Conservation (phyloP, 495 filamentous ascomycete species). For the Cairneyella variabilis region DNA sequence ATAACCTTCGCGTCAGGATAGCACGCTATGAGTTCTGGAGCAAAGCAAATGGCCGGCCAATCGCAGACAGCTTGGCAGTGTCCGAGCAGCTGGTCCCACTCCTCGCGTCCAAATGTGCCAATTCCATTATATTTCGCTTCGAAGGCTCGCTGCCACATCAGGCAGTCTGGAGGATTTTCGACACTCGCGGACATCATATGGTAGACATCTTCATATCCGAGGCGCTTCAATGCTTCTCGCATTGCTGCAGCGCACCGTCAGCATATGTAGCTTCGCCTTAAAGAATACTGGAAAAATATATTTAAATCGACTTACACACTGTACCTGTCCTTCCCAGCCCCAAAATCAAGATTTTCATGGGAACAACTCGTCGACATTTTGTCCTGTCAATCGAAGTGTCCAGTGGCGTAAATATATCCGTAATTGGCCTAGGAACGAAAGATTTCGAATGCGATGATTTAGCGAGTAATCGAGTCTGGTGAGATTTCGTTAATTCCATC, state of each 20-base stretch:
- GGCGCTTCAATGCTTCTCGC: constrained; percentile 52
- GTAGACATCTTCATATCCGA: constrained; percentile 60
- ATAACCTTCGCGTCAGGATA: constrained; percentile 70
- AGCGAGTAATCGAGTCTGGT: too few species aligned
- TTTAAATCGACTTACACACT: constrained; percentile 46
- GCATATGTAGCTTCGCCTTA: too few species aligned
- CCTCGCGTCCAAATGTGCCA: constrained; percentile 58
- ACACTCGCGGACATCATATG: constrained; percentile 64
- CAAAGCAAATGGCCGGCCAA: constrained; percentile 62
- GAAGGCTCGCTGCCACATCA: constrained; percentile 63
- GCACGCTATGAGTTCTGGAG: constrained; percentile 61
- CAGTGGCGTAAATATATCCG: constrained; percentile 43
- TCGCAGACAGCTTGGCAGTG: constrained; percentile 60
- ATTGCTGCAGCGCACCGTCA: too few species aligned
- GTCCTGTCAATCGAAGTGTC: constrained; percentile 61
- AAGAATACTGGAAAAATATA: neutral
- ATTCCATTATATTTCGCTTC: constrained; percentile 59
- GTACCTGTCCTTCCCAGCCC: constrained; percentile 65
- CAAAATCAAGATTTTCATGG: constrained; percentile 62
- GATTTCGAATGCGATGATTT: too few species aligned
- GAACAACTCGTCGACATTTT: constrained; percentile 58
- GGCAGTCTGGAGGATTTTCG: constrained; percentile 54
- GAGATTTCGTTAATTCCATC: too few species aligned
- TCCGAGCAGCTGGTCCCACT: constrained; percentile 66
- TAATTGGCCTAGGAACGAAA: constrained; percentile 30